phyloP scores from a whole-genome alignment of 371 early-diverging fungal genomes.

The Rhizopus sp. region DNA sequence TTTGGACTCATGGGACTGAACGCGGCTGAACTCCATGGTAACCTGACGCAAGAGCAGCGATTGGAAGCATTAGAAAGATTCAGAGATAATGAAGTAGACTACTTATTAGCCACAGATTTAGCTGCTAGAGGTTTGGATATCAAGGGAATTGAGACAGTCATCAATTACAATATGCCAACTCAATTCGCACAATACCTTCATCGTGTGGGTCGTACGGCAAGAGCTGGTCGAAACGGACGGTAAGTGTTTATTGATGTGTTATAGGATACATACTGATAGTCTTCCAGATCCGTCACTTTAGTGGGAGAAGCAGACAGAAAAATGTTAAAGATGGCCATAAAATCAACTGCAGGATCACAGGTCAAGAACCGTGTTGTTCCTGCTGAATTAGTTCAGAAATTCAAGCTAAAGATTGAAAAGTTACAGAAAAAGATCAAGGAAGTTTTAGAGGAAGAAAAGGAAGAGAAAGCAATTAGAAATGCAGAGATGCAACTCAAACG shows the following conservation, averaged over 20 bases:
- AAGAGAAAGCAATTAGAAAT: conserved; percentile 67
- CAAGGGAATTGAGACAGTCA: conserved; percentile 96
- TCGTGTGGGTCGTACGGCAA: conserved; percentile 99
- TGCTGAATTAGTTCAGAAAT: conserved; percentile 72
- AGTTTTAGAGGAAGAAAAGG: conserved; percentile 83
- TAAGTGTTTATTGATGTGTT: conserved; percentile 12
- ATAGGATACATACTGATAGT: not conserved
- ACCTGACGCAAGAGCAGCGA: conserved; percentile 94
- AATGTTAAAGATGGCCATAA: conserved; percentile 92
- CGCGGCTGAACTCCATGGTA: conserved; percentile 98
- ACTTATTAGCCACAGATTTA: conserved; percentile 97
- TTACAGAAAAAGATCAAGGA: conserved; percentile 73
- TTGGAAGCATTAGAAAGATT: conserved; percentile 92
- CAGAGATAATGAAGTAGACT: conserved; percentile 85
- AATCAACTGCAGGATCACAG: conserved; percentile 63
- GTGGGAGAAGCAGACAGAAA: conserved; percentile 93
- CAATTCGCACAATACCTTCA: conserved; percentile 97
- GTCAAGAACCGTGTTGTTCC: conserved; percentile 91
- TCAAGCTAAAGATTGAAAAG: conserved; percentile 65
- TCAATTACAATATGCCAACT: conserved; percentile 99
- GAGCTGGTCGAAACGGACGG: conserved; percentile 91
- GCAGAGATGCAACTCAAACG: conserved; percentile 91
- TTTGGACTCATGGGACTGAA: conserved; percentile 91
- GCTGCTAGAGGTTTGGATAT: conserved; percentile 99
- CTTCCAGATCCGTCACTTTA: conserved; percentile 74